These are phyloP conservation scores for Euphorbia celastroides DNA, from an alignment of 441 rosid genomes.

Conservation along the genomic window DNA sequence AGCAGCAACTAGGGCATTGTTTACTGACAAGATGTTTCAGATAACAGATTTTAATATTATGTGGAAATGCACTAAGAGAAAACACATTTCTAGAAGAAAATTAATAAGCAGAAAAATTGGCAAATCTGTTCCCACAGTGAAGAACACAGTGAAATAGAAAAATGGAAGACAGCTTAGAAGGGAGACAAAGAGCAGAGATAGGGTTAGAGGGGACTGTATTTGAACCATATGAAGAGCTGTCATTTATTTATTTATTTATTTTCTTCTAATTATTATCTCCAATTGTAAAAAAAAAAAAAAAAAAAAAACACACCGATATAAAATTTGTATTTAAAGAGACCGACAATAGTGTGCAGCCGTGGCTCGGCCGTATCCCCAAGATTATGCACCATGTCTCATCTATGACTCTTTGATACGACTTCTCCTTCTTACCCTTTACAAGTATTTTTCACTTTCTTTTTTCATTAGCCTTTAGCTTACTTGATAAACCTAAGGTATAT, in stretches of 20 bases:
- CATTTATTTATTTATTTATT: slow-evolving; percentile 24
- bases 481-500: too few relatives aligned
- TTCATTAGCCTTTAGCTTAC: not conserved
- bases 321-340: slow-evolving; percentile 35
- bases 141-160: not conserved
- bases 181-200: slow-evolving; percentile 31
- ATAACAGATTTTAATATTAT: too few relatives aligned
- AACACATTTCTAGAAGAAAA: too few relatives aligned
- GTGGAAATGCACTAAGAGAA: too few relatives aligned
- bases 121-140: too few relatives aligned
- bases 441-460: slow-evolving; percentile 1
- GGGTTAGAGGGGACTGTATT: slow-evolving; percentile 26
- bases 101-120: too few relatives aligned
- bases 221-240: slow-evolving; percentile 28
- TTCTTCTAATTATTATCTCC: not conserved
- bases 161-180: slow-evolving; percentile 32
- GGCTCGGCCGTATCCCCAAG: slow-evolving; percentile 45
- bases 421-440: slow-evolving; percentile 24
- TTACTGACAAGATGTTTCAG: too few relatives aligned
- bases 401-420: slow-evolving; percentile 32
- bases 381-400: slow-evolving; percentile 41
- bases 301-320: too few relatives aligned
- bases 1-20: too few relatives aligned
- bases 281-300: too few relatives aligned
- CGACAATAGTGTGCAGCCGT: slow-evolving; percentile 51